Evolutionary conservation across 257 asterid genomes (phyloP), one percentile per base, ranked within the genome.

Genomic region (Solanum neorickii): DNA sequence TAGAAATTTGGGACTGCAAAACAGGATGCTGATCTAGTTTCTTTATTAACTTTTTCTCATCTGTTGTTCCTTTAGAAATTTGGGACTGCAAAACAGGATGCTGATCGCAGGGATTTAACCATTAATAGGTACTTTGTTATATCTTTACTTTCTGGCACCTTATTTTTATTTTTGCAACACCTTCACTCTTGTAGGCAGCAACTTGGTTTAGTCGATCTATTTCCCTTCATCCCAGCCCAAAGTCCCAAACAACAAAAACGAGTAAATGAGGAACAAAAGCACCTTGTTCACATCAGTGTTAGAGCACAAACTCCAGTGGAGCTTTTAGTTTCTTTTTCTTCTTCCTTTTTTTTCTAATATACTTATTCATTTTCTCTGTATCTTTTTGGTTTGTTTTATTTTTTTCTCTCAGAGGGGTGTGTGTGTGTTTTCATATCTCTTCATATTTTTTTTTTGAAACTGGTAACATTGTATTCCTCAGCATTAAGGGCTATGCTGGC

Each of bases 81-180:
- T 91, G 99, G 99, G 84, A 93, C 95, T 65, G 93, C 99, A 82
- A 87, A 93, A 89, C 94, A 97, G 93, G 99, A 97, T 90, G 98
- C 99, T 84, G 92, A 89, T 80, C 92, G 98, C 56, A 95, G 99
- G 95, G 99, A 97, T 89, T 91, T 97, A 90, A 97, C 99, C 9
- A 97, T 97, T 90, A 97, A 97, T 82, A 96, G 98, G 99, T 95
- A 69, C 80, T 46, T 46, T 46, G 10, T 25, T 25, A 44, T 77
- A 77, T 31, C 85, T 29, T 47, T 47, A 80, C 85, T 27, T 80
- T 80, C 37, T 49, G 37, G 68, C 11, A 80, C 41, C 68, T 47
- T 46, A 47, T 46, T 80, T 33, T 44, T 47, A 47, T 80, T 44
- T 27, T 47, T 29, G 27, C 68, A 29, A 16, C 68, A 18, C 85